These are phyloP conservation scores for Dioszegia crocea DNA, from an alignment of 768 basidiomycete genomes.

Conservation along the genomic window DNA sequence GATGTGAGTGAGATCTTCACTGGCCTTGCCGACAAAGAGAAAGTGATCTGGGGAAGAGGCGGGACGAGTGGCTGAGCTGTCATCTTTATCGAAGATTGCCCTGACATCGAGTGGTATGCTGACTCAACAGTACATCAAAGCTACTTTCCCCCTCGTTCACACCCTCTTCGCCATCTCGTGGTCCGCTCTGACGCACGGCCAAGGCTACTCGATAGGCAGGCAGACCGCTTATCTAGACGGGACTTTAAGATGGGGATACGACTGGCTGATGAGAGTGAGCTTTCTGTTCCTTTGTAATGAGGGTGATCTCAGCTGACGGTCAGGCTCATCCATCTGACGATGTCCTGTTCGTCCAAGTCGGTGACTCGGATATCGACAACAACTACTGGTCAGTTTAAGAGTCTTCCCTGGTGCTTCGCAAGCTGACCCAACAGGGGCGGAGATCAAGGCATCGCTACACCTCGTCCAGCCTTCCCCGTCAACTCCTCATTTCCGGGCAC, in stretches of 20 bases:
- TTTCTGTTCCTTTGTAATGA: constrained; percentile 70
- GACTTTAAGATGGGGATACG: constrained; percentile 83
- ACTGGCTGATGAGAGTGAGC: constrained; percentile 86
- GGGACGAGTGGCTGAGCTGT: too few relatives aligned
- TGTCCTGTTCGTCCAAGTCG: constrained; percentile 76
- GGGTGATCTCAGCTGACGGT: constrained; percentile 63
- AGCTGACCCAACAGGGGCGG: constrained; percentile 30
- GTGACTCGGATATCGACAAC: constrained; percentile 64
- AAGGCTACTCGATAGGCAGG: constrained; percentile 77
- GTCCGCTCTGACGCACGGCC: constrained; percentile 79
- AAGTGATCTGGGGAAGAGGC: too few relatives aligned
- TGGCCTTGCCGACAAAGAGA: too few relatives aligned
- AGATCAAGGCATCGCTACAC: constrained; percentile 68
- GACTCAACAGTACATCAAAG: constrained; percentile 74
- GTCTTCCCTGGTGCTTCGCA: too few relatives aligned
- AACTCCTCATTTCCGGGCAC: constrained; percentile 77
- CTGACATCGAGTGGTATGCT: too few relatives aligned
- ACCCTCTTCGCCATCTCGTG: constrained; percentile 81
- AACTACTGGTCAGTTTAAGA: constrained; percentile 58
- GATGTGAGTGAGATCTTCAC: constrained; percentile 48
- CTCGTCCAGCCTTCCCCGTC: constrained; percentile 72
- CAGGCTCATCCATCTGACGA: constrained; percentile 71
- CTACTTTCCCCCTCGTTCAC: constrained; percentile 78
- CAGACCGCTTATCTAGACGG: constrained; percentile 89
- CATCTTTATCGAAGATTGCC: too few relatives aligned